Base-by-base conservation (phyloP, 2,329 filamentous ascomycete species). In the Trematosphaeria pertusa region DNA sequence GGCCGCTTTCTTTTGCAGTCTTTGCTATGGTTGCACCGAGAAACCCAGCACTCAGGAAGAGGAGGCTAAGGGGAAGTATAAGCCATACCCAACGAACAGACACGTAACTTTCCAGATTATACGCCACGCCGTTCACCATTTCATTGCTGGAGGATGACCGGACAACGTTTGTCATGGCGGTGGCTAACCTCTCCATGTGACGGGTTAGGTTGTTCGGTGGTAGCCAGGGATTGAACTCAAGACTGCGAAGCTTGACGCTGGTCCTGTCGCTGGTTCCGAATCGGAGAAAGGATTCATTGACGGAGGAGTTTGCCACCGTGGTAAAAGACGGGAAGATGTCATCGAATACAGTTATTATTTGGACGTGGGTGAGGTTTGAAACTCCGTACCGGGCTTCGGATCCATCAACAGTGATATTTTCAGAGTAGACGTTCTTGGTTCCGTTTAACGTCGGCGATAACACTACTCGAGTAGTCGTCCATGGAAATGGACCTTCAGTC, bases 21-120 rank as follows among this genome's bases (percentile, higher is more conserved):
- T 64, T 58, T 1, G 48, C 5, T 0, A 72, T 55, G 0, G 67
- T 69, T 0, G 53, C 50, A 1, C 56, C 1, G 1, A 72, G 48
- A 36, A 70, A 72, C 0, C 64, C 9, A 1, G 61, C 33, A 5
- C 36, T 52, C 0, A 66, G 20, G 0, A 51, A 8, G 0, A 69
- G 38, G 0, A 72, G 41, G 1, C 45, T 46, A 3, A 67, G 15
- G 2, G 69, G 69, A 2, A 71, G 50, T 0, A 56, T 37, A 2
- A 73, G 44, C 70, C 69, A 72, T 15, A 15, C 50, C 64, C 65
- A 71, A 0, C 58, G 56, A 0, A 73, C 66, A 0, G 48, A 26
- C 0, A 73, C 58, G 26, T 54, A 71, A 0, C 39, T 62, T 19
- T 68, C 57, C 2, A n/a, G 37, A 6, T 22, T 31, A 26, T 35